Conservation (phyloP, 2,329 filamentous ascomycete genomes). For the Nothophoma quercina region DNA sequence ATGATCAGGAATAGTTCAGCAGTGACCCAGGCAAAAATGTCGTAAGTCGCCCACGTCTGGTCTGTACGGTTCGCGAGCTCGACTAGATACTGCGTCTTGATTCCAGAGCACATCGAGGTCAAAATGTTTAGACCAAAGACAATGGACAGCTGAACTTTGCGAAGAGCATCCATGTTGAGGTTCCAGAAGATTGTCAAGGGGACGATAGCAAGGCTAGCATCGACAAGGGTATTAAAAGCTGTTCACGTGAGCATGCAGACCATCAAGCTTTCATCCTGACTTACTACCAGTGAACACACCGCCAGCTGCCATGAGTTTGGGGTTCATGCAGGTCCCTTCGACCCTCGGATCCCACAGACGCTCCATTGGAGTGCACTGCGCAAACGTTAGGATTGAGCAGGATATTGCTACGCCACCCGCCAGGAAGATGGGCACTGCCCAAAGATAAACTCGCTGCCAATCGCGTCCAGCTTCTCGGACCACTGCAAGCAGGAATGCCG, state of each 20-base stretch:
- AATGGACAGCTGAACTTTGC: constrained; percentile 6
- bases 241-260: not conserved
- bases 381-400: constrained; percentile 11
- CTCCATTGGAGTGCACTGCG: constrained; percentile 4
- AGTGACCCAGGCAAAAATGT: constrained; percentile 13
- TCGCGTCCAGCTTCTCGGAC: constrained; percentile 7
- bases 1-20: constrained; percentile 8
- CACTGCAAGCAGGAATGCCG: constrained; percentile 1
- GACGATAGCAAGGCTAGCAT: constrained; percentile 10
- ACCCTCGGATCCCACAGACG: constrained; percentile 8
- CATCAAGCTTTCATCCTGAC: not conserved
- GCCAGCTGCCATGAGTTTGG: constrained; percentile 4
- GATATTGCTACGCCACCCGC: constrained; percentile 7
- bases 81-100: constrained; percentile 10
- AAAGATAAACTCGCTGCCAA: constrained; percentile 13
- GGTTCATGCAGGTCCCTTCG: constrained; percentile 1
- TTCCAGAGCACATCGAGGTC: constrained; percentile 13
- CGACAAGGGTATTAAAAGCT: constrained; percentile 9
- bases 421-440: constrained; percentile 6
- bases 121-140: constrained; percentile 15
- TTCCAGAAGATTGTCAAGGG: constrained; percentile 11
- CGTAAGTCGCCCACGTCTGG: constrained; percentile 15
- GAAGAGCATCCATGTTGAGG: constrained; percentile 1
- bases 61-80: constrained; percentile 8
- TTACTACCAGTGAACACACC: constrained; percentile 11